Base-by-base conservation (phyloP, 1,284 basidiomycete genomes). In the Dichomitus squalens region DNA sequence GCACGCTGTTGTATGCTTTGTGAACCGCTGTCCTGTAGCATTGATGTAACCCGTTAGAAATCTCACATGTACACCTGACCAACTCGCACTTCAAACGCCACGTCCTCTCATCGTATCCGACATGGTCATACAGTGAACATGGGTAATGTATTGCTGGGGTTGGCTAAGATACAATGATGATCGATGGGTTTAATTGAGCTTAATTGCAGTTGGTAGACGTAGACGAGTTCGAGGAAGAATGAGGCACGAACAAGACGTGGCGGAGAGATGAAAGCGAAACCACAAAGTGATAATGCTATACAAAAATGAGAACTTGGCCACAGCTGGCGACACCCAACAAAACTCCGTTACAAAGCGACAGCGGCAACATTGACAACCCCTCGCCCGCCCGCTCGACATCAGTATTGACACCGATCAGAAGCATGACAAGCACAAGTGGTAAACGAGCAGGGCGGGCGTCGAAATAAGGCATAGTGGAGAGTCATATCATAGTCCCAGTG, bases 101-200 rank as follows among this genome's bases (percentile, higher is more conserved):
- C n/a, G 11, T 14, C 4, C n/a, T 12, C 35, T 6, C 35, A 36
- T 36, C 35, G n/a, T n/a, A n/a, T n/a, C 35, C 7, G 29, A 18
- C 1, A 5, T 29, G 18, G n/a, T 21, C 29, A 7, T 5, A 11
- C 7, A 47, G 6, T 33, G 11, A 47, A 47, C 29, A 47, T 34
- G 29, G 34, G 27, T 39, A 41, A 46, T 63, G 61, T 43, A 63
- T 63, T 63, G 61, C 53, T 49, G 43, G 36, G 57, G 36, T 33
- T 53, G 53, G 35, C 56, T 62, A 62, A 55, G 61, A 60, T 63
- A 63, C 61, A 63, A 56, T 63, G 61, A 52, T 49, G 46, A 27
- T 52, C 35, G 35, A 36, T 52, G 47, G 44, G 51, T 62, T 59
- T 57, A 34, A 50, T 38, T 31, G 47, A 52, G 59, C 44, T 29